phyloP scores from a whole-genome alignment of 2,329 filamentous ascomycete species.

The Coniochaeta pulveracea region DNA sequence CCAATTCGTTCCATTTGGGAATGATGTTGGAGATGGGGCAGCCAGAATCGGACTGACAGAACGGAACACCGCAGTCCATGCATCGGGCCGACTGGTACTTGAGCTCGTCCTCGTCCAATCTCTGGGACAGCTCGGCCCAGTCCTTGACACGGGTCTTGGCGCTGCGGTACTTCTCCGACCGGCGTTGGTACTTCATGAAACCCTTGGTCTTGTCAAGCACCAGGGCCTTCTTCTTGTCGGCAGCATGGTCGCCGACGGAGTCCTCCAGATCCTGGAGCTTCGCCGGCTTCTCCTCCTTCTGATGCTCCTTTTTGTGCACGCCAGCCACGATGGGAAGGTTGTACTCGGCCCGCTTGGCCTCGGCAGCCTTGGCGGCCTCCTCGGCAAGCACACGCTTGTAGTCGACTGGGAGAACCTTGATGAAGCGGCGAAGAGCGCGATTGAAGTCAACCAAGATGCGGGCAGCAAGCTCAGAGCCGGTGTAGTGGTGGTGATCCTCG shows the following conservation, averaged over 20 bases:
- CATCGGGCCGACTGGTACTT: conserved; percentile 95
- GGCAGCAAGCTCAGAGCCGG: conserved; percentile 86
- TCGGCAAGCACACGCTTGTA: conserved; percentile 90
- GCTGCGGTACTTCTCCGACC: conserved; percentile 84
- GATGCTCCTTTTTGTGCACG: conserved; percentile 50
- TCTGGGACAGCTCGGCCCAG: conserved; percentile 82
- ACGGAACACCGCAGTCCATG: conserved; percentile 98
- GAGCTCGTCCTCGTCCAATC: conserved; percentile 85
- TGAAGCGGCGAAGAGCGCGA: conserved; percentile 76
- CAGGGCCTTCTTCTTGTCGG: conserved; percentile 82
- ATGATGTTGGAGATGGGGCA: conserved; percentile 98
- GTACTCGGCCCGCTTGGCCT: conserved; percentile 76
- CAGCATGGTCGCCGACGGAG: conserved; percentile 70
- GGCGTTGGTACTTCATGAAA: conserved; percentile 95
- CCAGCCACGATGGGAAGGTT: conserved; percentile 67
- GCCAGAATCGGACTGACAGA: conserved; percentile 92
- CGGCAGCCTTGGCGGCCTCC: conserved; percentile 74
- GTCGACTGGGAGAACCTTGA: conserved; percentile 89
- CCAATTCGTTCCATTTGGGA: conserved; percentile 87
- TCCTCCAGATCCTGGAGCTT: conserved; percentile 81
- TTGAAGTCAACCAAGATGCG: conserved; percentile 93
- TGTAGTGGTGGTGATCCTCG: conserved; percentile 97
- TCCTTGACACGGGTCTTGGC: conserved; percentile 78
- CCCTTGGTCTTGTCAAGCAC: conserved; percentile 96
- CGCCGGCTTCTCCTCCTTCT: conserved; percentile 55